Evolutionary conservation across 202 grass and related monocot species (phyloP).

Genomic region (Cymbopogon flexuosus): DNA sequence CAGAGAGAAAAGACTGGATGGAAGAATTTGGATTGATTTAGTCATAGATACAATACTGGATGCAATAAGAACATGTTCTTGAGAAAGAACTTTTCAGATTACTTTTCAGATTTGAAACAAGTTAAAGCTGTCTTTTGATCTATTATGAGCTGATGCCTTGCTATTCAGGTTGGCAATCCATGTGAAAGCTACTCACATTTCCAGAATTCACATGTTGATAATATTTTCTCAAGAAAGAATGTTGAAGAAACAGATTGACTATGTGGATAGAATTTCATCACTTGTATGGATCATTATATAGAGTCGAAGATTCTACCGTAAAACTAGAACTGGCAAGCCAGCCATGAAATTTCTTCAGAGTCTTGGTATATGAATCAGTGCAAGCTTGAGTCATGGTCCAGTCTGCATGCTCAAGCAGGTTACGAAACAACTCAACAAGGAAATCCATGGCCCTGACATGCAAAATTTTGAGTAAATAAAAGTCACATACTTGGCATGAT

Average conservation of each 20-base stretch:
- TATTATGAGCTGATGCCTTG: background rate
- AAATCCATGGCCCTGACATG: conserved; percentile 88
- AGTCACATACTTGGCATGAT: background rate
- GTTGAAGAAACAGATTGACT: background rate
- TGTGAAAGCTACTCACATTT: background rate
- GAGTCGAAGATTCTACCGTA: conserved; percentile 45
- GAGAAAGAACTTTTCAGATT: background rate
- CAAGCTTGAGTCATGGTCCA: conserved; percentile 89
- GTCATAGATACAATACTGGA: background rate
- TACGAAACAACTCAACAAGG: conserved; percentile 82
- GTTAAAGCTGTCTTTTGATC: background rate
- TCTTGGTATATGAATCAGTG: conserved; percentile 86
- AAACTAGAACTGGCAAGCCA: conserved; percentile 96
- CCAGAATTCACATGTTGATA: background rate
- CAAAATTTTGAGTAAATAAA: conserved; percentile 17
- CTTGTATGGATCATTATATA: background rate
- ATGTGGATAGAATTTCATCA: background rate
- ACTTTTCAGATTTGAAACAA: background rate
- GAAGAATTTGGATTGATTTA: background rate
- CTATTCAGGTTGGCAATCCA: background rate
- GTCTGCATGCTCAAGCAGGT: conserved; percentile 69
- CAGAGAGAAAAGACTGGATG: background rate
- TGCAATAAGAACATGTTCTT: background rate
- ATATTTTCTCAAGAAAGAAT: background rate
- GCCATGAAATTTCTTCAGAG: conserved; percentile 95